phyloP scores from a whole-genome alignment of 805 yeast genomes.

The Zygoascus bituminiphila region DNA sequence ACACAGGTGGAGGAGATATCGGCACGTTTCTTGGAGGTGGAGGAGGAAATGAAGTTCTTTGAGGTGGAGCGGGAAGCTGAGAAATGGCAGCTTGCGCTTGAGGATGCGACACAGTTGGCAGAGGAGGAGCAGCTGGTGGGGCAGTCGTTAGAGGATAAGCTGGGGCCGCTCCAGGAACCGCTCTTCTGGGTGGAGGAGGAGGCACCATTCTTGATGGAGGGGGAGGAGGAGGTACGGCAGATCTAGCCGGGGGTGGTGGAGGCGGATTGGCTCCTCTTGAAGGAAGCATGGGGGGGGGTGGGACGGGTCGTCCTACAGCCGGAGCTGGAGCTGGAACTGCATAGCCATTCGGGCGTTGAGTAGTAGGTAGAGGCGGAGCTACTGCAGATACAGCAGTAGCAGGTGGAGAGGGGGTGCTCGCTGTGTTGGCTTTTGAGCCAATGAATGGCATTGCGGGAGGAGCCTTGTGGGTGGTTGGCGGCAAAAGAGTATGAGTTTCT shows the following conservation, averaged over 20 bases:
- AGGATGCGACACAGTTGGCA: slow-evolving; percentile 18
- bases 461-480: slow-evolving; percentile 14
- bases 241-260: slow-evolving; percentile 19
- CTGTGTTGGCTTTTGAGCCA: slow-evolving; percentile 14
- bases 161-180: slow-evolving; percentile 17
- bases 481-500: slow-evolving; percentile 1
- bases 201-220: slow-evolving; percentile 19
- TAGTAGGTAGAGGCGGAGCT: slow-evolving; percentile 11
- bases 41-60: slow-evolving; percentile 34
- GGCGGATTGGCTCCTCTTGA: slow-evolving; percentile 18
- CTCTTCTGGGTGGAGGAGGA: slow-evolving; percentile 7
- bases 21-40: slow-evolving; percentile 22
- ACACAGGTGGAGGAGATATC: slow-evolving; percentile 16
- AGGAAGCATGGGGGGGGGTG: slow-evolving; percentile 19
- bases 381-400: no score
- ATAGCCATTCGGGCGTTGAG: slow-evolving; percentile 4
- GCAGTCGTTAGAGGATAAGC: background rate
- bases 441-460: slow-evolving; percentile 26
- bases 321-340: slow-evolving; percentile 21
- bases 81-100: slow-evolving; percentile 7
- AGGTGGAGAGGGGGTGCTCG: slow-evolving; percentile 9
- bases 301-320: slow-evolving; percentile 11
- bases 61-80: slow-evolving; percentile 24
- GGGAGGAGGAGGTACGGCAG: slow-evolving; percentile 13
- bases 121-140: slow-evolving; percentile 7